These are phyloP conservation scores for Heliocybe sulcata DNA, from an alignment of 1,284 basidiomycete genomes.

Conservation along the genomic window DNA sequence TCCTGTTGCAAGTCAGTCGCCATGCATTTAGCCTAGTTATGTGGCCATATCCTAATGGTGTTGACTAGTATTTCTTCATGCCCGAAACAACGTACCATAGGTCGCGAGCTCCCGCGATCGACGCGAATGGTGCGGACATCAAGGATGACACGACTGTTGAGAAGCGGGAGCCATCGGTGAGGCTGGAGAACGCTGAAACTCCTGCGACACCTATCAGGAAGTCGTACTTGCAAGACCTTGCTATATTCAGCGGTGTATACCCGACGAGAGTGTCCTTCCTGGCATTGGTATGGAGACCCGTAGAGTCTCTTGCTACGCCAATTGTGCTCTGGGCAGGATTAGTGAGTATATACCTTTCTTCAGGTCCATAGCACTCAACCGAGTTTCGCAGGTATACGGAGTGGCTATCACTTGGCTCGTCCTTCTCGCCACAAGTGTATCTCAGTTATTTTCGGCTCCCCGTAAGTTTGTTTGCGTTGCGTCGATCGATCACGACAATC, in stretches of 20 bases:
- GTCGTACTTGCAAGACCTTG: slow-evolving; percentile 6
- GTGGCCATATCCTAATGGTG: background rate
- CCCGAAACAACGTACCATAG: slow-evolving; percentile 11
- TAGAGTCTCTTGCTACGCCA: slow-evolving; percentile 9
- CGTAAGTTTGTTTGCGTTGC: slow-evolving; percentile 7
- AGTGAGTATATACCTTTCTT: background rate
- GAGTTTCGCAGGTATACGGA: slow-evolving; percentile 9
- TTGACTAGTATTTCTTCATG: slow-evolving; percentile 1
- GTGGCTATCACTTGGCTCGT: slow-evolving; percentile 16
- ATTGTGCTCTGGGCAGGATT: slow-evolving; percentile 11
- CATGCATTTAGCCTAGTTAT: background rate
- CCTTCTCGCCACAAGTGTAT: slow-evolving; percentile 13
- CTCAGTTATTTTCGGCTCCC: slow-evolving; percentile 14
- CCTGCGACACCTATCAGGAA: slow-evolving; percentile 7
- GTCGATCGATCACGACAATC: background rate
- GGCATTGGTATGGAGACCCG: slow-evolving; percentile 6
- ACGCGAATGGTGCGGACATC: background rate
- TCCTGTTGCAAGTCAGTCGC: slow-evolving; percentile 10
- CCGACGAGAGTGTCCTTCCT: slow-evolving; percentile 7
- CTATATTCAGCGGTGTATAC: slow-evolving; percentile 10
- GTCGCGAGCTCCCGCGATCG: background rate
- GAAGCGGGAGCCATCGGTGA: background rate
- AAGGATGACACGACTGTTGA: slow-evolving; percentile 1
- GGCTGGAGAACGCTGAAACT: background rate
- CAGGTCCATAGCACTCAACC: background rate